Base-by-base conservation (phyloP, 1,284 basidiomycete species). In the Cerioporus squamosus region DNA sequence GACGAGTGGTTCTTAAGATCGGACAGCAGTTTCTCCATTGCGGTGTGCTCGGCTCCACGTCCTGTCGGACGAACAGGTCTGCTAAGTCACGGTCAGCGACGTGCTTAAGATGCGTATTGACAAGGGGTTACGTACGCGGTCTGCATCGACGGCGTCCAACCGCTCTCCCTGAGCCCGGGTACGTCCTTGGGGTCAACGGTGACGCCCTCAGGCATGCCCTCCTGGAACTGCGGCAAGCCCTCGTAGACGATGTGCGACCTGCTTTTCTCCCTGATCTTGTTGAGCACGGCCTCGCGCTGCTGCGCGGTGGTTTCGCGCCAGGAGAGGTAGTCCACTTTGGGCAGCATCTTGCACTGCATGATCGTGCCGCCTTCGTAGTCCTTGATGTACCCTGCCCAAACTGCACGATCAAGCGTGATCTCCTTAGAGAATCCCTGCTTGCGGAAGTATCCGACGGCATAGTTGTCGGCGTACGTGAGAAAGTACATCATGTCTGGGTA, bases 331-430 rank as follows among this genome's bases (percentile, higher is more conserved):
- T 95, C 88, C 63, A 99, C 88, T 68, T 94, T 92, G 23, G 86
- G 88, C 20, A 99, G 77, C 93, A 99, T 93, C 4, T 90, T 92
- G 71, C 97, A 99, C 75, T 97, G 95, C 97, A 99, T 98, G 77
- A 99, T 93, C 45, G 97, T 99, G n/a, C 95, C 97, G 47, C 97
- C 97, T 73, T 99, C 97, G 75, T 99, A 99, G 74, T 99, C 97
- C 75, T 99, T 99, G 86, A 99, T 99, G 74, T 99, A 99, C 1
- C 97, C 97, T 1, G 97, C 96, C 97, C 97, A 99, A 3, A 92
- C 82, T 2, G 93, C 88, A 40, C 96, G 86, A 58, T 93, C 90
- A 18, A 97, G 85, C 0, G 90, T 91, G 65, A 99, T 97, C 64
- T 99, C 96, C 75, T 98, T 99, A 1, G 94, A 94, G 76, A 99